Conservation (phyloP, 768 basidiomycete species). For the Boletus reticulatus region DNA sequence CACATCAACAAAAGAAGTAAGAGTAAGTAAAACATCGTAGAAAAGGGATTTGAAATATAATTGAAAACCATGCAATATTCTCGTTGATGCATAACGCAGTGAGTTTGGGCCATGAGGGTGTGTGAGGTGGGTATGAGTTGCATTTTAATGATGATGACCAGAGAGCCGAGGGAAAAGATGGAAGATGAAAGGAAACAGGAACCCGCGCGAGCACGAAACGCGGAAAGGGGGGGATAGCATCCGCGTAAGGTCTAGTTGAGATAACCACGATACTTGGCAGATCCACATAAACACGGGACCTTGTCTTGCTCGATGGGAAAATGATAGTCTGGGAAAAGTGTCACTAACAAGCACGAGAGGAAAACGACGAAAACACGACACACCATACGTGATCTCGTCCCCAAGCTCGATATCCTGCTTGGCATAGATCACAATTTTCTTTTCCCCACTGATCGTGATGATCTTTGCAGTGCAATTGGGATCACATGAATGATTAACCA, state of each 20-base stretch:
- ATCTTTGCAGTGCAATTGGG: conserved; percentile 92
- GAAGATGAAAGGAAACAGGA: neutral
- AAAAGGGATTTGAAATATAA: neutral
- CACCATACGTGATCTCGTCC: conserved; percentile 97
- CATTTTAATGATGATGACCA: conserved; percentile 10
- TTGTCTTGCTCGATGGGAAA: conserved; percentile 99
- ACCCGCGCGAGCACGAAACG: neutral
- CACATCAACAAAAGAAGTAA: too few relatives aligned
- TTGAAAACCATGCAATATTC: conserved; percentile 22
- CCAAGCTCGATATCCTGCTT: conserved; percentile 95
- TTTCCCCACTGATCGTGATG: conserved; percentile 87
- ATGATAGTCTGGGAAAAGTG: conserved; percentile 77
- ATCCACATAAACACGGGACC: conserved; percentile 90
- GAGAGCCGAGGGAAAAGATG: neutral
- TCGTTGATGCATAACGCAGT: conserved; percentile 32
- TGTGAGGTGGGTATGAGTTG: conserved; percentile 23
- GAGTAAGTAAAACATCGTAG: too few relatives aligned
- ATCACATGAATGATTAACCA: conserved; percentile 99
- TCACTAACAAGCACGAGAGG: neutral
- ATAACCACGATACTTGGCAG: conserved; percentile 88
- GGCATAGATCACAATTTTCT: conserved; percentile 99
- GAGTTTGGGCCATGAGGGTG: conserved; percentile 16
- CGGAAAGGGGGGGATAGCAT: neutral
- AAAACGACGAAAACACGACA: conserved; percentile 24
- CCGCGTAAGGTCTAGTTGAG: conserved; percentile 71